phyloP scores from a whole-genome alignment of 176 grass and related monocot genomes.

The Triticum dicoccoides region DNA sequence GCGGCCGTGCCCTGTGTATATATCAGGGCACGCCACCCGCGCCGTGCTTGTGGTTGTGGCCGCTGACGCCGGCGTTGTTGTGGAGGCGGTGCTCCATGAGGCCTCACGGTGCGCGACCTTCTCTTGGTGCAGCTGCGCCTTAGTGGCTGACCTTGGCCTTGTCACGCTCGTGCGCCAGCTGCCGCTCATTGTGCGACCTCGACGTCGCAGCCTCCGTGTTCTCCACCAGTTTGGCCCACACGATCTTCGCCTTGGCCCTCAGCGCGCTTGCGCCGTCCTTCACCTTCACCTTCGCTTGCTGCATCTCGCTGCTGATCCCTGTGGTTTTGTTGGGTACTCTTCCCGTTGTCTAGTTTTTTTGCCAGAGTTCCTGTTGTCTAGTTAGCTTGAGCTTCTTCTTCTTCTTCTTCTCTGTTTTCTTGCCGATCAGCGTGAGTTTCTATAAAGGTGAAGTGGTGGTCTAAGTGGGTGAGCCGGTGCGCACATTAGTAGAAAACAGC shows the following conservation, averaged over 20 bases:
- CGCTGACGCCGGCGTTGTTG: neutral
- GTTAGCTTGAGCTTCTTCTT: neutral
- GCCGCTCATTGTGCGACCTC: conserved; percentile 11
- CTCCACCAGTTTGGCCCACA: conserved; percentile 35
- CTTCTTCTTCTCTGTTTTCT: neutral
- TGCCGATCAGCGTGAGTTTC: neutral
- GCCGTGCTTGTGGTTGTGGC: neutral
- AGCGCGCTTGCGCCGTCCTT: conserved; percentile 42
- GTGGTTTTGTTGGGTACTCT: no score
- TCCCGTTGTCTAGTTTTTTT: neutral
- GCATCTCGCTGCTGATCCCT: neutral
- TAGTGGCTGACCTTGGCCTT: conserved; percentile 47
- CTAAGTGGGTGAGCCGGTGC: neutral
- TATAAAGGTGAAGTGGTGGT: neutral
- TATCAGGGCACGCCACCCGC: neutral
- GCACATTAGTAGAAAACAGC: no score
- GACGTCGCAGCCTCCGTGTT: conserved; percentile 33
- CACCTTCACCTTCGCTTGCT: conserved; percentile 31
- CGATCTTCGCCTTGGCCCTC: conserved; percentile 45
- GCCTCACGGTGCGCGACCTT: neutral
- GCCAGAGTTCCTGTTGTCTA: no score
- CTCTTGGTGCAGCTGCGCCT: conserved; percentile 37
- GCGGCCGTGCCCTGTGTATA: no score
- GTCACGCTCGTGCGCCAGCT: conserved; percentile 44
- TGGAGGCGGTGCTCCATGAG: neutral